phyloP scores from a whole-genome alignment of 2,329 filamentous ascomycete species.

The Fusarium sp. region DNA sequence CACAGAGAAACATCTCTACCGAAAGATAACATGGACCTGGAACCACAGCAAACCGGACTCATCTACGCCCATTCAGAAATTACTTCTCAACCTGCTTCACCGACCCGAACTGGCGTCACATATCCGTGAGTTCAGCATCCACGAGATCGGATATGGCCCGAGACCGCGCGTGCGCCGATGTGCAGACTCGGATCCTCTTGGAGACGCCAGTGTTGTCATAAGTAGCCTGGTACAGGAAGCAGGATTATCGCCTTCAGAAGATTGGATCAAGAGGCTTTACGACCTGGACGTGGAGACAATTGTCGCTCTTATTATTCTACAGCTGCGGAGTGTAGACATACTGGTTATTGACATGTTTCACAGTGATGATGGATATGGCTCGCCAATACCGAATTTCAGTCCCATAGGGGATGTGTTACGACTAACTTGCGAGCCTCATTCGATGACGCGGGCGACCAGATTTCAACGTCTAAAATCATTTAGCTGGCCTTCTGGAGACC shows the following conservation, averaged over 20 bases:
- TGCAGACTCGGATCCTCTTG: not conserved
- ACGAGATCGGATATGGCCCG: not conserved
- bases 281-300: fast-evolving
- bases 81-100: fast-evolving
- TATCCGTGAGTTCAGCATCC: not conserved
- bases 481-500: not conserved
- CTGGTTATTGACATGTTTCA: not conserved
- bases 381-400: not conserved
- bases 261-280: not conserved
- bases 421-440: not conserved
- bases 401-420: not conserved
- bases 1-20: not conserved
- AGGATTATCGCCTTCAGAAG: fast-evolving
- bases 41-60: not conserved
- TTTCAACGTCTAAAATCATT: not conserved
- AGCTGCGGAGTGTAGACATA: not conserved
- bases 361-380: not conserved
- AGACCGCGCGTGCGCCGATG: not conserved
- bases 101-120: not conserved
- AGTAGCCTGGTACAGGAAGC: not conserved
- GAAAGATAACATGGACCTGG: not conserved
- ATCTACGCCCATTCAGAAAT: not conserved
- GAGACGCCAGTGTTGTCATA: not conserved
- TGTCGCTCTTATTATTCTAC: not conserved
- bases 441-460: not conserved